A percentile compares a stretch with the other conserved stretches of the same genome.
phyloP scores from a whole-genome alignment of 495 filamentous ascomycete genomes.

The Neurospora cerealis region DNA sequence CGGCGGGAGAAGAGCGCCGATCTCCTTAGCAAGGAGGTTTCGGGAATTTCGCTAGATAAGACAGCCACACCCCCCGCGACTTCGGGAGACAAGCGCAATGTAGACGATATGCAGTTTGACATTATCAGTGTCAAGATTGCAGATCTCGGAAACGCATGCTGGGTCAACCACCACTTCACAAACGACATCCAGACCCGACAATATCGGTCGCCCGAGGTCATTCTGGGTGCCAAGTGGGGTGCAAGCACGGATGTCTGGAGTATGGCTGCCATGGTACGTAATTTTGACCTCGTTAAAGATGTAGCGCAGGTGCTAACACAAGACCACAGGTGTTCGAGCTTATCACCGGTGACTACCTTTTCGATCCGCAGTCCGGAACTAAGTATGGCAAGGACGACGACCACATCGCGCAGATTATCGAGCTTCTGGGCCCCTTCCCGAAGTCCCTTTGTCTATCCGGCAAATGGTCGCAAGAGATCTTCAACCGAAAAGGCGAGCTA shows the following conservation, averaged over 20 bases:
- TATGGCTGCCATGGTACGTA: slow-evolving; percentile 92
- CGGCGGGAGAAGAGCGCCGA: slow-evolving; percentile 92
- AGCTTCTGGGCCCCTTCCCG: slow-evolving; percentile 88
- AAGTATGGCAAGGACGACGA: slow-evolving; percentile 99
- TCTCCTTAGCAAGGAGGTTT: slow-evolving; percentile 81
- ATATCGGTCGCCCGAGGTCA: slow-evolving; percentile 95
- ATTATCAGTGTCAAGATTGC: slow-evolving; percentile 99
- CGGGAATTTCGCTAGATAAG: slow-evolving; percentile 89
- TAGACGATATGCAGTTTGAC: slow-evolving; percentile 43
- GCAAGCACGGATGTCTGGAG: slow-evolving; percentile 99
- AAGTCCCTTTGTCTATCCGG: slow-evolving; percentile 82
- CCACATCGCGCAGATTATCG: slow-evolving; percentile 98
- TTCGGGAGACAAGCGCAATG: slow-evolving; percentile 41
- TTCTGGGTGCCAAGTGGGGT: slow-evolving; percentile 94
- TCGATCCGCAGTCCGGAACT: slow-evolving; percentile 96
- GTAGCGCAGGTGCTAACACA: not conserved
- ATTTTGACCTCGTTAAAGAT: not conserved
- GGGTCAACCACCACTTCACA: slow-evolving; percentile 97
- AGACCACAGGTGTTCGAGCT: slow-evolving; percentile 76
- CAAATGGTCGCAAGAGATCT: slow-evolving; percentile 98
- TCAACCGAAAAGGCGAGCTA: slow-evolving; percentile 94
- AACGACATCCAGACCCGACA: slow-evolving; percentile 98
- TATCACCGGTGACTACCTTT: slow-evolving; percentile 97
- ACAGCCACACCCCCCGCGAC: slow-evolving; percentile 33
- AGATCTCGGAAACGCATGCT: slow-evolving; percentile 96